Conservation (phyloP, 768 basidiomycete species). For the Lactifluus echinatus region DNA sequence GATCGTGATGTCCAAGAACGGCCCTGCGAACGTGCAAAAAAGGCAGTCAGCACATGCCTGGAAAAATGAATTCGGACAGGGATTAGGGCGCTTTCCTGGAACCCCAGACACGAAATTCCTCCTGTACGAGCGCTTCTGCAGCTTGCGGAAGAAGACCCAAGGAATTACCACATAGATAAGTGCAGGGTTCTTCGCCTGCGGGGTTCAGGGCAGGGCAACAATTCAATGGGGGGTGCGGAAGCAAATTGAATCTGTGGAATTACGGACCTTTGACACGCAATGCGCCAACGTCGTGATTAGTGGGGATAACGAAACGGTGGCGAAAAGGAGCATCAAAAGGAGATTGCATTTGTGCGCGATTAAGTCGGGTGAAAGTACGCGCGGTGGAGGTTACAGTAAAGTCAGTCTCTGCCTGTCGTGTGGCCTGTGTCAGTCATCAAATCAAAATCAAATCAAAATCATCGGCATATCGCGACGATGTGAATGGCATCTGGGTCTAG, state of each 20-base stretch:
- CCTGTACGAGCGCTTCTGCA: conserved; percentile 60
- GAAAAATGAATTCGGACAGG: conserved; percentile 16
- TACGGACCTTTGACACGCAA: conserved; percentile 22
- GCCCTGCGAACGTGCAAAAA: conserved; percentile 41
- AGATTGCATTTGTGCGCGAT: background rate
- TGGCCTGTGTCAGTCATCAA: too few relatives aligned
- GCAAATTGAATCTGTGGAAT: background rate
- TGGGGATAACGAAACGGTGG: conserved; percentile 29
- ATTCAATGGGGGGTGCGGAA: conserved; percentile 10
- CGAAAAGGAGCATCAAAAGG: conserved; percentile 12
- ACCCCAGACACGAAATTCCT: conserved; percentile 83
- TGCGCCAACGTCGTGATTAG: conserved; percentile 42
- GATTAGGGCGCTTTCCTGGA: conserved; percentile 41
- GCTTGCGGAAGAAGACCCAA: conserved; percentile 75
- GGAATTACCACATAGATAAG: conserved; percentile 95
- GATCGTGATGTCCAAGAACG: conserved; percentile 83
- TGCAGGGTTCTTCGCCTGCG: conserved; percentile 44
- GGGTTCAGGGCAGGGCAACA: conserved; percentile 7
- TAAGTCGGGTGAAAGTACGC: background rate
- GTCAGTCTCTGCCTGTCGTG: too few relatives aligned
- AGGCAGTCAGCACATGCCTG: conserved; percentile 11
- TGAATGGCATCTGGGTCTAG: too few relatives aligned
- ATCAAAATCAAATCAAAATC: too few relatives aligned
- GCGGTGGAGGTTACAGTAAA: background rate
- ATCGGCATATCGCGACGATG: background rate